A percentile compares a stretch with the other conserved stretches of the same genome.
Evolutionary conservation across 2,329 filamentous ascomycete species (phyloP).

Genomic region (Metarhizium sp.): DNA sequence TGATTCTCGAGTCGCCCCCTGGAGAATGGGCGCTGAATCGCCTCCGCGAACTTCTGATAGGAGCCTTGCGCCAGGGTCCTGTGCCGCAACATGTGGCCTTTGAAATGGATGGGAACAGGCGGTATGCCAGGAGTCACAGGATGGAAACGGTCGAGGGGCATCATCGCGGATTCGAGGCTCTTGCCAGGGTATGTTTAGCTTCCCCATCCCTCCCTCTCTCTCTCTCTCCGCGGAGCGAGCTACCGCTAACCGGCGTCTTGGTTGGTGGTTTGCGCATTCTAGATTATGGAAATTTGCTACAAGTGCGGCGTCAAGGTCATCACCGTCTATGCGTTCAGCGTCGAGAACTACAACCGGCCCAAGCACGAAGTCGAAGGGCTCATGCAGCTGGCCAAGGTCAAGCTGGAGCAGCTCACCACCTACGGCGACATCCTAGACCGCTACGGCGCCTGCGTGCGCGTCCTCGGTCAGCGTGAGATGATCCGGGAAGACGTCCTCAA

Average conservation of each 20-base stretch:
- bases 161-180: constrained; percentile 87
- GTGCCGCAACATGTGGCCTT: constrained; percentile 97
- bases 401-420: constrained; percentile 81
- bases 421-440: constrained; percentile 89
- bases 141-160: constrained; percentile 97
- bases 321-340: constrained; percentile 96
- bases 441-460: constrained; percentile 79
- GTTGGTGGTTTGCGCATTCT: not conserved
- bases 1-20: constrained; percentile 81
- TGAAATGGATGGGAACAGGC: constrained; percentile 96
- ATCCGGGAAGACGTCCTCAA: constrained; percentile 81
- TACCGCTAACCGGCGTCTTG: not conserved
- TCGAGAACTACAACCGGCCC: constrained; percentile 96
- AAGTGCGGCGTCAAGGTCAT: constrained; percentile 94
- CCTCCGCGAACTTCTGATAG: constrained; percentile 77
- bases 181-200: constrained; percentile 61
- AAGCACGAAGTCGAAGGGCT: constrained; percentile 94
- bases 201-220: not conserved
- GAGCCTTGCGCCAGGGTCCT: constrained; percentile 79
- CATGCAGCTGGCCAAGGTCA: constrained; percentile 96
- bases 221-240: not conserved
- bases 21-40: constrained; percentile 80
- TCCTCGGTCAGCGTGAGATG: constrained; percentile 76
- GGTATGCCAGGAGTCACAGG: constrained; percentile 80
- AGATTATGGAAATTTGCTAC: constrained; percentile 97